Conservation (phyloP, 768 basidiomycete genomes). For the Podaxis carcinomalis region DNA sequence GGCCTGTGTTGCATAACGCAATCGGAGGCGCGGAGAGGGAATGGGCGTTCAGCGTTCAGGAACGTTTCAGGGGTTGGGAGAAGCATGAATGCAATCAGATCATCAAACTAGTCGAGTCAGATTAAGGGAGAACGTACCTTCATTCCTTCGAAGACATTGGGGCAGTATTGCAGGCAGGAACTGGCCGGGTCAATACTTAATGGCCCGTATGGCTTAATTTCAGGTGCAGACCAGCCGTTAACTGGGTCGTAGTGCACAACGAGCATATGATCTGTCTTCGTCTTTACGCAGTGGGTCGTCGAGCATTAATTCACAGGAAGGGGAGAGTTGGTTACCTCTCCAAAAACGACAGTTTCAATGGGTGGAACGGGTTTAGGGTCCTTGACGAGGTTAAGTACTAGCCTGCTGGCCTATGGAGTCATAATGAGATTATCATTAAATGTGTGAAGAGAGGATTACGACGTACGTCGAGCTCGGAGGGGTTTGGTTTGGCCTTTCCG, state of each 20-base stretch:
- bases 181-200: slow-evolving; percentile 64
- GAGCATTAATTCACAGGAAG: background rate
- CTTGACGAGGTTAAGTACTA: slow-evolving; percentile 43
- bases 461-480: background rate
- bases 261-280: slow-evolving; percentile 79
- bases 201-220: slow-evolving; percentile 73
- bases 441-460: background rate
- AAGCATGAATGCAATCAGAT: background rate
- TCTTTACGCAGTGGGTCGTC: slow-evolving; percentile 25
- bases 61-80: background rate
- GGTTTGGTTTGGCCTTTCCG: background rate
- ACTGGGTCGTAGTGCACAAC: slow-evolving; percentile 56
- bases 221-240: slow-evolving; percentile 66
- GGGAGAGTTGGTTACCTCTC: slow-evolving; percentile 38
- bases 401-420: slow-evolving; percentile 45
- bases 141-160: slow-evolving; percentile 86
- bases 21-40: background rate
- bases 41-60: background rate
- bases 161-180: slow-evolving; percentile 84
- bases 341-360: slow-evolving; percentile 48
- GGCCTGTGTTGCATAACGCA: slow-evolving; percentile 18
- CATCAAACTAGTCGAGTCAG: background rate
- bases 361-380: slow-evolving; percentile 47
- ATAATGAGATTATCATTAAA: background rate
- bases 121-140: slow-evolving; percentile 34